A percentile compares a stretch with the other conserved stretches of the same genome.
phyloP scores from a whole-genome alignment of 352 stramenopile species.

The Blastocystis sp. region DNA sequence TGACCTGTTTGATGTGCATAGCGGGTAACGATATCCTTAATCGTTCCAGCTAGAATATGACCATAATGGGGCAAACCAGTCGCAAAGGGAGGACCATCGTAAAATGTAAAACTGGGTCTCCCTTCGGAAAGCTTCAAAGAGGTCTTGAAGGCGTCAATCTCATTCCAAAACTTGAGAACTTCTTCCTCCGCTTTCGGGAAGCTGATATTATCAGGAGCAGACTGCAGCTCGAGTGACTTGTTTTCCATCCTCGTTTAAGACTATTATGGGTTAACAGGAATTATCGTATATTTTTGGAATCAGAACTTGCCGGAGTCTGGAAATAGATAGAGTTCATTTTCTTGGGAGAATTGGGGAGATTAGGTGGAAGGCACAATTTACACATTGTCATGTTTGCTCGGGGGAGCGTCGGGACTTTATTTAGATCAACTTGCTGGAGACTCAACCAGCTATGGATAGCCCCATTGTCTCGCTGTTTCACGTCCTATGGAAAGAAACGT shows the following conservation, averaged over 20 bases:
- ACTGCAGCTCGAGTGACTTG: constrained; percentile 43
- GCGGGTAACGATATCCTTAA: constrained; percentile 99
- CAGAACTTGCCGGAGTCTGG: too few species aligned
- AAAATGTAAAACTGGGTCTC: constrained; percentile 93
- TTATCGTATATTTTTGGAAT: too few species aligned
- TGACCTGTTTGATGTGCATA: constrained; percentile 96
- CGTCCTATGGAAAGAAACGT: neutral
- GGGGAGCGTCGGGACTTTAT: neutral
- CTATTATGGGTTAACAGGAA: too few species aligned
- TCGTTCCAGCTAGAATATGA: constrained; percentile 93
- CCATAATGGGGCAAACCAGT: constrained; percentile 96
- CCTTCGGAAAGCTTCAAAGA: constrained; percentile 82
- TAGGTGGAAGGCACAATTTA: too few species aligned
- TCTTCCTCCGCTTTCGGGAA: constrained; percentile 72
- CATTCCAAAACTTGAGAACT: constrained; percentile 72
- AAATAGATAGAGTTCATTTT: too few species aligned
- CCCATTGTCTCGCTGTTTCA: neutral
- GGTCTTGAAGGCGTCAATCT: constrained; percentile 71
- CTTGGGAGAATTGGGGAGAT: too few species aligned
- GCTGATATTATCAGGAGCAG: constrained; percentile 66
- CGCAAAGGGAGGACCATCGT: constrained; percentile 97
- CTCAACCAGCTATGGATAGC: neutral
- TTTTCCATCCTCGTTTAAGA: constrained; percentile 18
- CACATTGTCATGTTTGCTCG: neutral
- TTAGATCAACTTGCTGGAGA: neutral